A percentile compares a stretch with the other conserved stretches of the same genome.
Evolutionary conservation across 225 moss, liverwort and hornwort species (phyloP).

Genomic region (Thuidium tamariscinum): DNA sequence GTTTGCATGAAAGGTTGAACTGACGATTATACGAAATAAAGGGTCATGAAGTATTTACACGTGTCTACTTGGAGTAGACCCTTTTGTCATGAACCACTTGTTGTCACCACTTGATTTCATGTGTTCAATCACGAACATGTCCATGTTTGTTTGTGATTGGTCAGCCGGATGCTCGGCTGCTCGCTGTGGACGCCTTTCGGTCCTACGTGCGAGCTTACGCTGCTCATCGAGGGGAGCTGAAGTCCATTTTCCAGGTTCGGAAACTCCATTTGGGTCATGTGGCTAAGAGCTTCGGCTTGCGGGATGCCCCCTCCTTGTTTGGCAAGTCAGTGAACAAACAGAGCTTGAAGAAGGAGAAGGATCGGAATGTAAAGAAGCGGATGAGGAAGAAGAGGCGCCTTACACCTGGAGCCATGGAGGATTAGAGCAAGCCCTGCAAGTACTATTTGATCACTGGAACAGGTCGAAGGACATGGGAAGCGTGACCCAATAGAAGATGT

Average conservation of each 20-base stretch:
- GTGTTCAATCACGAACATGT: not conserved
- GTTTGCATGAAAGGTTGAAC: not conserved
- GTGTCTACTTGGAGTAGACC: not conserved
- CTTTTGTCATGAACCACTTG: not conserved
- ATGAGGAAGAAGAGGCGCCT: constrained; percentile 52
- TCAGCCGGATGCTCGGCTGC: constrained; percentile 51
- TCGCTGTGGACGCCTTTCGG: constrained; percentile 88
- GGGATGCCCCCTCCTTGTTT: constrained; percentile 65
- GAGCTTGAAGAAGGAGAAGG: constrained; percentile 45
- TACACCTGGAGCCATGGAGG: constrained; percentile 40
- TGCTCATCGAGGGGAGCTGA: constrained; percentile 85
- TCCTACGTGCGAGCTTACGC: constrained; percentile 94
- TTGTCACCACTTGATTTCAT: not conserved
- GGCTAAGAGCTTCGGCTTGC: constrained; percentile 93
- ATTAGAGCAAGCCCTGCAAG: constrained; percentile 8
- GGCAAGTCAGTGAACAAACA: constrained; percentile 76
- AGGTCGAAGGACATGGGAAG: not conserved
- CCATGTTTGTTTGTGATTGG: not conserved
- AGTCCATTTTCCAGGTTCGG: constrained; percentile 88
- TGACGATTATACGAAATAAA: not conserved
- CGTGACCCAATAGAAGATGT: not conserved
- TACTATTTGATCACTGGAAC: not conserved
- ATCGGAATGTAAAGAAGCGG: constrained; percentile 15
- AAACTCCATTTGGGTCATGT: constrained; percentile 93
- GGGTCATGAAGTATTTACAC: not conserved